Conservation (phyloP, 2,329 filamentous ascomycete genomes). For the Zopfia rhizophila region DNA sequence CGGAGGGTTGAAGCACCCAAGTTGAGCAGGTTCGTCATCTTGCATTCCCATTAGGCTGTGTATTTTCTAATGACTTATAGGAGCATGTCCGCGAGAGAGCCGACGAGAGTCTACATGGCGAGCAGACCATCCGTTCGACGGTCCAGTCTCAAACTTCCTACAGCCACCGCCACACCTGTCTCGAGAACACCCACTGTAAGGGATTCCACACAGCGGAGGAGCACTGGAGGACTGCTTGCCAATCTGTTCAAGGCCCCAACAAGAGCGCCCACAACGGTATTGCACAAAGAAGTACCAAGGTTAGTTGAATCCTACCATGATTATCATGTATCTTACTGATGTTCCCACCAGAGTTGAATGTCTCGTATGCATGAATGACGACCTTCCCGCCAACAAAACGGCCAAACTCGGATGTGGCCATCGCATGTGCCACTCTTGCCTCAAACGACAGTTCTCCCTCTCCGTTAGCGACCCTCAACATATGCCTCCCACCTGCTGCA, state of each 20-base stretch:
- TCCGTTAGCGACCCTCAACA: slow-evolving; percentile 80
- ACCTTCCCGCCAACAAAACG: slow-evolving; percentile 70
- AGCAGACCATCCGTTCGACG: slow-evolving; percentile 43
- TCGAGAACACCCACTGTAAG: slow-evolving; percentile 34
- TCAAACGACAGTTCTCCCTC: slow-evolving; percentile 78
- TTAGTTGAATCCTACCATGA: slow-evolving; percentile 13
- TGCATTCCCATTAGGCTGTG: background rate
- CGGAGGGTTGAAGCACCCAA: slow-evolving; percentile 42
- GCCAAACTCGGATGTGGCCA: slow-evolving; percentile 82
- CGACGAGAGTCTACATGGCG: slow-evolving; percentile 37
- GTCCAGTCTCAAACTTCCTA: slow-evolving; percentile 39
- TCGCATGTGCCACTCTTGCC: slow-evolving; percentile 80
- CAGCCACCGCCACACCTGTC: slow-evolving; percentile 32
- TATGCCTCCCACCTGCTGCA: slow-evolving; percentile 89
- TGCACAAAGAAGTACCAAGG: slow-evolving; percentile 41
- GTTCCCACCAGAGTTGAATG: slow-evolving; percentile 70
- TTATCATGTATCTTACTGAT: slow-evolving; percentile 22
- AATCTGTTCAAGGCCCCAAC: slow-evolving; percentile 42
- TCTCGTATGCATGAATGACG: slow-evolving; percentile 74
- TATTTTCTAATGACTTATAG: slow-evolving; percentile 32
- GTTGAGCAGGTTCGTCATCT: slow-evolving; percentile 39
- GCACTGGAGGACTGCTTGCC: slow-evolving; percentile 44
- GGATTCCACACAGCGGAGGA: slow-evolving; percentile 37
- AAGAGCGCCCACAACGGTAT: slow-evolving; percentile 30
- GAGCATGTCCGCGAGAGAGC: slow-evolving; percentile 44